These are phyloP conservation scores for Populus alba DNA, from an alignment of 345 rosid species.

Conservation along the genomic window DNA sequence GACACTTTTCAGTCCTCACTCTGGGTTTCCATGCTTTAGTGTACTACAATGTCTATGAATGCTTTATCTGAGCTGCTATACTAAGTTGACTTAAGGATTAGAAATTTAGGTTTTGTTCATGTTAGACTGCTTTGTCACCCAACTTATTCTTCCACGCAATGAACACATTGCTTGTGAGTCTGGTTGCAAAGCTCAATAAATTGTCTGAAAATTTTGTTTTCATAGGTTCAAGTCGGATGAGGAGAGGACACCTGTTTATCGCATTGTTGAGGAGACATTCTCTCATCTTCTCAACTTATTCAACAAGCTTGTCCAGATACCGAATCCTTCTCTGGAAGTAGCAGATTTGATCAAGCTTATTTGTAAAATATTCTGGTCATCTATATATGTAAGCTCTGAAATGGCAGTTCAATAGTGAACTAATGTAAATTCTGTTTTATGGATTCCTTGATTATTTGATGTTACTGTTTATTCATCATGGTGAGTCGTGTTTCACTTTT, in stretches of 20 bases:
- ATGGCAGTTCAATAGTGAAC: not conserved
- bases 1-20: not conserved
- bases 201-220: not conserved
- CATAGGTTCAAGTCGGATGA: constrained; percentile 95
- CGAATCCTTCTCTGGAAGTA: constrained; percentile 75
- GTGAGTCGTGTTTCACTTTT: not conserved
- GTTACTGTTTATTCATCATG: not conserved
- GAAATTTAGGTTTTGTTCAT: not conserved
- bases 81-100: not conserved
- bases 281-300: constrained; percentile 76
- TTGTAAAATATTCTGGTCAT: constrained; percentile 98
- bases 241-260: constrained; percentile 86
- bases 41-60: not conserved
- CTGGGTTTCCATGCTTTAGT: not conserved
- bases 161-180: not conserved
- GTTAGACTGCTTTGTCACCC: no score
- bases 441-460: not conserved
- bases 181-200: not conserved
- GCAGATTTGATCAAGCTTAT: constrained; percentile 93
- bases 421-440: not conserved
- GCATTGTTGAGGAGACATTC: constrained; percentile 83
- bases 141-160: not conserved
- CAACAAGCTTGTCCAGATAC: constrained; percentile 74
- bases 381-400: constrained; percentile 75
- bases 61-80: not conserved